Percentiles rank a stretch among this genome's conserved stretches.
phyloP scores from a whole-genome alignment of 169 alveolate genomes.

The Cryptosporidium sp. region DNA sequence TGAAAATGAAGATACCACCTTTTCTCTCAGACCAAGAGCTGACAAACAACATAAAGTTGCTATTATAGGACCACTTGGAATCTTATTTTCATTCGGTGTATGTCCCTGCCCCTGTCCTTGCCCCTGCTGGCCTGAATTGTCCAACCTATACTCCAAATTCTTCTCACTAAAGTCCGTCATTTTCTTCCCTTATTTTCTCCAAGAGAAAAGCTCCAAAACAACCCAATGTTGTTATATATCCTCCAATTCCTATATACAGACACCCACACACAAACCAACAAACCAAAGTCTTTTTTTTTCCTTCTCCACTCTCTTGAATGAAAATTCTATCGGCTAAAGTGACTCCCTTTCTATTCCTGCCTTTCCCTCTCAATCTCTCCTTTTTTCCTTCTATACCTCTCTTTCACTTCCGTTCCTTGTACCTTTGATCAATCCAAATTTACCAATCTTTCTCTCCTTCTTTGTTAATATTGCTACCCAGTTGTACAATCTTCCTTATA shows the following conservation, averaged over 20 bases:
- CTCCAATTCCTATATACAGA: neutral
- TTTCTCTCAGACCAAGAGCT: conserved; percentile 37
- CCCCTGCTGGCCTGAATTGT: neutral
- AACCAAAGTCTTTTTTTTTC: neutral
- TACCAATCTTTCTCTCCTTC: neutral
- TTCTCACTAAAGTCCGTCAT: conserved; percentile 1
- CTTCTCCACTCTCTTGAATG: neutral
- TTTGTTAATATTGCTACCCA: neutral
- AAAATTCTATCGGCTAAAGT: neutral
- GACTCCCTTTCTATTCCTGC: neutral
- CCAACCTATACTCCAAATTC: conserved; percentile 24
- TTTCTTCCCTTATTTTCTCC: neutral
- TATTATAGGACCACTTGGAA: conserved; percentile 60
- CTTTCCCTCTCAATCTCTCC: neutral
- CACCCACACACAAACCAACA: neutral
- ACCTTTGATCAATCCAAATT: neutral
- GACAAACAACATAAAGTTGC: conserved; percentile 62
- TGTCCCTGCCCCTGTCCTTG: neutral
- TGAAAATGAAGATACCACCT: conserved; percentile 35
- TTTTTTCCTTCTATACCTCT: neutral
- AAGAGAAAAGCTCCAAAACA: neutral
- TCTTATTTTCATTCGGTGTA: conserved; percentile 2
- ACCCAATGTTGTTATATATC: neutral
- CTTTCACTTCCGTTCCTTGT: neutral
- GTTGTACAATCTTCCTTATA: neutral